phyloP scores from a whole-genome alignment of 2,329 filamentous ascomycete genomes.

The Lachnellula arida region DNA sequence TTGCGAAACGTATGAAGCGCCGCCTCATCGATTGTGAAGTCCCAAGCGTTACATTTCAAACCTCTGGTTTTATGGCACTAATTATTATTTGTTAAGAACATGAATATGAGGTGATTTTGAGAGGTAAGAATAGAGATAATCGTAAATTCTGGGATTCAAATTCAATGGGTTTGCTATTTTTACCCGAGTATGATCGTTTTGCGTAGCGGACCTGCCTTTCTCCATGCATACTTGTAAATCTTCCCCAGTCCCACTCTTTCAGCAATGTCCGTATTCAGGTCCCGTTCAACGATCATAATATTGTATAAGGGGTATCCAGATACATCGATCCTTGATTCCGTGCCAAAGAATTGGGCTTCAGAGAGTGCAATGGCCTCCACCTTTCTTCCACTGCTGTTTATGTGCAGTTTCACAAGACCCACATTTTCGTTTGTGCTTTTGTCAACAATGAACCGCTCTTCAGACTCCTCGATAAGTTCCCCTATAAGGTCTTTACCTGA shows the following conservation, averaged over 20 bases:
- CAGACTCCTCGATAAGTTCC: neutral
- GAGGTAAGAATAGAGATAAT: too few relatives aligned
- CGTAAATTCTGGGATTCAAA: too few relatives aligned
- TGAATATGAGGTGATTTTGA: too few relatives aligned
- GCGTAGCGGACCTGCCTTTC: neutral
- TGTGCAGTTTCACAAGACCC: neutral
- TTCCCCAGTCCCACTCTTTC: neutral
- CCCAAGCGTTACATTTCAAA: too few relatives aligned
- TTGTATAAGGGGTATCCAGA: neutral
- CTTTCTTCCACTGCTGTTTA: neutral
- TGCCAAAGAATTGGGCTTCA: conserved; percentile 1
- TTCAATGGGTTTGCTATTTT: neutral
- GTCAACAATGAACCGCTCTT: neutral
- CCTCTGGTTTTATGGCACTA: too few relatives aligned
- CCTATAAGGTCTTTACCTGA: neutral
- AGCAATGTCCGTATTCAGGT: neutral
- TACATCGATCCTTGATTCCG: neutral
- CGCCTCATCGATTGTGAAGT: too few relatives aligned
- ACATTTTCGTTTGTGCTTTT: neutral
- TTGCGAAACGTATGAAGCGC: too few relatives aligned
- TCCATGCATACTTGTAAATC: conserved; percentile 1
- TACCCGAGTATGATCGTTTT: neutral
- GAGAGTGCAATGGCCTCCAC: neutral
- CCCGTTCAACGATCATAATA: neutral
- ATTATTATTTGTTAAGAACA: too few relatives aligned